Conservation (phyloP, 1,284 basidiomycete genomes). For the Sanghuangporus weigelae region DNA sequence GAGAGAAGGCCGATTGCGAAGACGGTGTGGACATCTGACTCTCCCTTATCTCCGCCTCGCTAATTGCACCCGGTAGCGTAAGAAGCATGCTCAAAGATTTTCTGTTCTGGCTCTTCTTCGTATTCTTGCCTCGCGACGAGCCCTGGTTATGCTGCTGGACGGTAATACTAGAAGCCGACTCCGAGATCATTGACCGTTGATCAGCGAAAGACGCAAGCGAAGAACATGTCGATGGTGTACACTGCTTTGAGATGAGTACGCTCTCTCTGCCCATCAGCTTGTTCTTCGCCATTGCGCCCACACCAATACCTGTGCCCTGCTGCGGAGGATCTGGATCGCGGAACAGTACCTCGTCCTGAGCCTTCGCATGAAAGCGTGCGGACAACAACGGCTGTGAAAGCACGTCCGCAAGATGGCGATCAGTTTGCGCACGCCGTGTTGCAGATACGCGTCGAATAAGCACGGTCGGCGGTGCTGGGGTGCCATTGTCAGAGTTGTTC, state of each 20-base stretch:
- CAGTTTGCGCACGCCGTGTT: slow-evolving; percentile 61
- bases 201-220: not conserved
- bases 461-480: slow-evolving; percentile 51
- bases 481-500: slow-evolving; percentile 28
- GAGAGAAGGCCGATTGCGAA: not conserved
- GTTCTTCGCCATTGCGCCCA: slow-evolving; percentile 48
- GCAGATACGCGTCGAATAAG: slow-evolving; percentile 66
- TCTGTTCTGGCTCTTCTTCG: slow-evolving; percentile 6
- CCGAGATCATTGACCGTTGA: slow-evolving; percentile 4
- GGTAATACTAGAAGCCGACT: slow-evolving; percentile 5
- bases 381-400: slow-evolving; percentile 57
- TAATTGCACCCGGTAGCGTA: slow-evolving; percentile 7
- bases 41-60: slow-evolving; percentile 4
- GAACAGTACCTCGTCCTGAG: slow-evolving; percentile 59
- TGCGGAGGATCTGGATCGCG: slow-evolving; percentile 26
- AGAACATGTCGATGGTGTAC: slow-evolving; percentile 5
- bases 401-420: slow-evolving; percentile 63
- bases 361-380: slow-evolving; percentile 55
- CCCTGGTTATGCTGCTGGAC: not conserved
- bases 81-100: slow-evolving; percentile 10
- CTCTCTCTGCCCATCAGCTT: slow-evolving; percentile 61
- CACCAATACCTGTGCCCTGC: slow-evolving; percentile 40
- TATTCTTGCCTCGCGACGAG: not conserved
- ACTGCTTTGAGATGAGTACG: slow-evolving; percentile 39
- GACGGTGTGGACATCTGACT: not conserved